Conservation (phyloP, 768 basidiomycete genomes). For the Agrocybe pediades region DNA sequence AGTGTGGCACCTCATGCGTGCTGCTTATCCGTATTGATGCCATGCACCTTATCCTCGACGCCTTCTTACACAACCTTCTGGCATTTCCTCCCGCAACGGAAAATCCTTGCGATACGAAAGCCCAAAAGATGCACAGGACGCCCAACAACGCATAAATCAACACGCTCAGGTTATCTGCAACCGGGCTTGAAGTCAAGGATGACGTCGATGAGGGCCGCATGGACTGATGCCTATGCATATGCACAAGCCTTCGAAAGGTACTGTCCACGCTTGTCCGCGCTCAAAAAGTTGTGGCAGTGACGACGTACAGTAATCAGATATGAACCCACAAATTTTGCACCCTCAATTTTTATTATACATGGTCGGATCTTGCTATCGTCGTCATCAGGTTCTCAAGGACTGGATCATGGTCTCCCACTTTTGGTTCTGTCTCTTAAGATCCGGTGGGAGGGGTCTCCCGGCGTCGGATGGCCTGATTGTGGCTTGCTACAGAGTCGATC, state of each 20-base stretch:
- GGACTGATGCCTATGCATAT: neutral
- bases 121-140: too few relatives aligned
- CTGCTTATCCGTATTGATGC: too few relatives aligned
- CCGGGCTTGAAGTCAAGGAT: neutral
- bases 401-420: neutral
- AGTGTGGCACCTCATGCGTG: too few relatives aligned
- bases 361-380: conserved; percentile 7
- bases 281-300: neutral
- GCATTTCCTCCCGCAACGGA: too few relatives aligned
- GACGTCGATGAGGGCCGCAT: neutral
- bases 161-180: neutral
- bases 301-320: neutral
- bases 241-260: neutral
- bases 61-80: too few relatives aligned
- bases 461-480: neutral
- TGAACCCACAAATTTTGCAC: conserved; percentile 5
- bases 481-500: neutral
- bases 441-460: conserved; percentile 1
- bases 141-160: too few relatives aligned
- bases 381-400: conserved; percentile 5
- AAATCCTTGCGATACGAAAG: too few relatives aligned
- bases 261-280: neutral
- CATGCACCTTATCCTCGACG: too few relatives aligned
- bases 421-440: conserved; percentile 4
- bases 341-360: conserved; percentile 4